A percentile compares a stretch with the other conserved stretches of the same genome.
Evolutionary conservation across 371 early-diverging fungal species (phyloP).

Genomic region (Furculomyces boomerangus): DNA sequence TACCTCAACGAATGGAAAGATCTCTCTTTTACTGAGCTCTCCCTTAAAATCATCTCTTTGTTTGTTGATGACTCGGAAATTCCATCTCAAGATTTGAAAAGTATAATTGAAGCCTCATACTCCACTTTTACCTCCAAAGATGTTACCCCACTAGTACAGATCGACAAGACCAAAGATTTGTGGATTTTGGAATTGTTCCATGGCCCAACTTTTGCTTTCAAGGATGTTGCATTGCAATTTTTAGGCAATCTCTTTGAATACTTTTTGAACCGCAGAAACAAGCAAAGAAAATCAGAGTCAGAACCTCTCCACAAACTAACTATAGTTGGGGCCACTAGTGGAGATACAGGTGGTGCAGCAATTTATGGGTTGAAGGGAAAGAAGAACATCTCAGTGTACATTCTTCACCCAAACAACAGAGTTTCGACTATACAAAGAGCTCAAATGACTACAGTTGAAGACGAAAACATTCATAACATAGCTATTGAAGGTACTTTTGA

Average conservation of each 20-base stretch:
- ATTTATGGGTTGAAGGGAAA: slow-evolving; percentile 92
- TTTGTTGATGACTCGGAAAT: slow-evolving; percentile 69
- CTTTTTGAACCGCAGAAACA: slow-evolving; percentile 69
- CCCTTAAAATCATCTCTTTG: slow-evolving; percentile 58
- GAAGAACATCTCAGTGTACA: slow-evolving; percentile 78
- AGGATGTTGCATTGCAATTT: slow-evolving; percentile 93
- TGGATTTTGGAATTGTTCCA: slow-evolving; percentile 83
- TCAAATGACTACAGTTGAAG: slow-evolving; percentile 92
- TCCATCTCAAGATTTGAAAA: slow-evolving; percentile 43
- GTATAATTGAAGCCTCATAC: slow-evolving; percentile 51
- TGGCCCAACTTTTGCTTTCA: slow-evolving; percentile 95
- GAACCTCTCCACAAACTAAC: slow-evolving; percentile 49
- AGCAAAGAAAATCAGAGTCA: slow-evolving; percentile 21
- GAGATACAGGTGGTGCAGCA: slow-evolving; percentile 94
- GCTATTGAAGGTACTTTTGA: slow-evolving; percentile 89
- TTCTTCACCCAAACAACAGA: slow-evolving; percentile 77
- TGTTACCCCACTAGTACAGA: slow-evolving; percentile 62
- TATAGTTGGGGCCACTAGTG: slow-evolving; percentile 92
- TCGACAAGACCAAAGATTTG: slow-evolving; percentile 28
- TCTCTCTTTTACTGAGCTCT: slow-evolving; percentile 61
- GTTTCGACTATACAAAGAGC: slow-evolving; percentile 89
- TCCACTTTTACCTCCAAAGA: slow-evolving; percentile 55
- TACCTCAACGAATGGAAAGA: slow-evolving; percentile 46
- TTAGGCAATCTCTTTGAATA: slow-evolving; percentile 94
- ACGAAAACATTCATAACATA: slow-evolving; percentile 81